phyloP scores from a whole-genome alignment of 495 filamentous ascomycete species.

The Halenospora varia region DNA sequence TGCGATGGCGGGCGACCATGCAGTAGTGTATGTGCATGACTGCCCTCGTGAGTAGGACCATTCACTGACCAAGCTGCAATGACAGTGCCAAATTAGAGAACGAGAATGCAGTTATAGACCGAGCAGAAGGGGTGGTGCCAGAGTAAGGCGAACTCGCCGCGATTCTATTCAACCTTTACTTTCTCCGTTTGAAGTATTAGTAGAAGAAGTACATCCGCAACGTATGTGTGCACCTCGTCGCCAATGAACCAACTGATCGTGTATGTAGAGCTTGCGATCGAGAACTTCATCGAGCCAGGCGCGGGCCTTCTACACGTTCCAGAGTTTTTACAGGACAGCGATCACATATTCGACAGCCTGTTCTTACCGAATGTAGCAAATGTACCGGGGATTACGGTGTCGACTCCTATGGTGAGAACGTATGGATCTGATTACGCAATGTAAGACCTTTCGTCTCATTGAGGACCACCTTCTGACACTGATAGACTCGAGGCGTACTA shows the following conservation, averaged over 20 bases:
- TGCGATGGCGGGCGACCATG: slow-evolving; percentile 1
- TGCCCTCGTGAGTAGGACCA: slow-evolving; percentile 1
- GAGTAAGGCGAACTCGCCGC: background rate
- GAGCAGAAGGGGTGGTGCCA: slow-evolving; percentile 1
- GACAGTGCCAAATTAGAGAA: slow-evolving; percentile 3
- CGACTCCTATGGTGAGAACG: slow-evolving; percentile 1
- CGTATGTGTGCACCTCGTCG: slow-evolving; percentile 1
- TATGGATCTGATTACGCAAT: slow-evolving; percentile 1
- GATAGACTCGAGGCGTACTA: slow-evolving; percentile 55
- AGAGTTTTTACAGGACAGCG: slow-evolving; percentile 1
- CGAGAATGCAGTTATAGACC: slow-evolving; percentile 2
- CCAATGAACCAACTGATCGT: slow-evolving; percentile 1
- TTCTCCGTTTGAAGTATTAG: background rate
- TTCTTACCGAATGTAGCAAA: background rate
- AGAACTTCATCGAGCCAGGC: slow-evolving; percentile 1
- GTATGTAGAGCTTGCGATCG: slow-evolving; percentile 1
- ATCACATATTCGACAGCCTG: slow-evolving; percentile 1
- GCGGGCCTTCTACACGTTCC: background rate
- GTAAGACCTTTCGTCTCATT: slow-evolving; percentile 1
- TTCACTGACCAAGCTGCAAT: background rate
- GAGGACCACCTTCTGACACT: background rate
- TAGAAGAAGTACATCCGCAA: background rate
- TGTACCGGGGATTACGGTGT: background rate
- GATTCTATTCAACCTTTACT: slow-evolving; percentile 1
- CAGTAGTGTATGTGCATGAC: background rate